phyloP scores from a whole-genome alignment of 306 rosid species.

The Acacia confusa region DNA sequence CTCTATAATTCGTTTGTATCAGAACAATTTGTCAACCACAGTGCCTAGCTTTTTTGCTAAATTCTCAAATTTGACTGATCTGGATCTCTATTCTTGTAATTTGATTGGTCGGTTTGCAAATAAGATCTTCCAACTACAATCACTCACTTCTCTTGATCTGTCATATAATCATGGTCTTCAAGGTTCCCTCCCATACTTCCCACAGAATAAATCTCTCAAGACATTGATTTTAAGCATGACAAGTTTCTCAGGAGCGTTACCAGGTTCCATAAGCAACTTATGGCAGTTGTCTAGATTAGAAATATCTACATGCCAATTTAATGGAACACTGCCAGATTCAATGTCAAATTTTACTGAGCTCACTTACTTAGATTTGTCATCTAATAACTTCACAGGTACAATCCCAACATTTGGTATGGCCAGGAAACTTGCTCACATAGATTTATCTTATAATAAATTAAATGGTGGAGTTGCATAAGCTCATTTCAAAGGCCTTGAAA shows the following conservation, averaged over 20 bases:
- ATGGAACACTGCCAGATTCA: background rate
- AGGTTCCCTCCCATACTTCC: conserved; percentile 19
- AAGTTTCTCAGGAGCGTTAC: background rate
- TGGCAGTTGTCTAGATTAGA: background rate
- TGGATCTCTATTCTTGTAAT: background rate
- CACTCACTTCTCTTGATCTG: background rate
- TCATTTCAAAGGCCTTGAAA: background rate
- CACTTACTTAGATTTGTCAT: background rate
- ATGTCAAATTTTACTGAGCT: conserved; percentile 18
- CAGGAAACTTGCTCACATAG: background rate
- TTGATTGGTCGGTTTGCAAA: conserved; percentile 17
- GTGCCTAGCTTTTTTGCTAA: conserved; percentile 5
- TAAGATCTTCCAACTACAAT: conserved; percentile 6
- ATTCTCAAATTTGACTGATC: background rate
- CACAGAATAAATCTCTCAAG: background rate
- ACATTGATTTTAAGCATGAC: background rate
- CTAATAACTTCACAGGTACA: background rate
- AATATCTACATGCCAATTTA: background rate
- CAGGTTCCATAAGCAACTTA: background rate
- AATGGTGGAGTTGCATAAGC: background rate
- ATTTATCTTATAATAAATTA: background rate
- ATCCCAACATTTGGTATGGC: conserved; percentile 22
- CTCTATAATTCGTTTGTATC: background rate
- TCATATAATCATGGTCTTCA: background rate
- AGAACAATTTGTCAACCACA: conserved; percentile 3